Base-by-base conservation (phyloP, 495 filamentous ascomycete species). In the Chaetomidium leptoderma region DNA sequence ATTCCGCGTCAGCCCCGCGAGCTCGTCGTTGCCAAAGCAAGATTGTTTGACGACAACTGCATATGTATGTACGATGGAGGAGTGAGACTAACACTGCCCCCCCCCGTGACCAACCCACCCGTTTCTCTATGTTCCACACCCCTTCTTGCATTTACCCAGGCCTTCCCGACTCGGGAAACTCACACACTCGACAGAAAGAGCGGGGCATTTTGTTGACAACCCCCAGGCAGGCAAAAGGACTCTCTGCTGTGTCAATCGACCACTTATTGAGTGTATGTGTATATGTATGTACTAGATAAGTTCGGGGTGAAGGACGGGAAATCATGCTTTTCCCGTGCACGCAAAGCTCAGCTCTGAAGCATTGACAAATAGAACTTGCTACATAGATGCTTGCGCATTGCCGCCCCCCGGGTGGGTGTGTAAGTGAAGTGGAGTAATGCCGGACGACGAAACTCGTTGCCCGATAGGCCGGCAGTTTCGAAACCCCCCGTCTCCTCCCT, bases 381-480 rank as follows among this genome's bases (percentile, higher is more conserved):
- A n/a, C n/a, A 39, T 17, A 17, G 36, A n/a, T 8, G 16, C 16
- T 39, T 39, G 7, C 36, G 36, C 36, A 39, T 4, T 4, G 8
- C n/a, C 19, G 36, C 5, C 36, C 36, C 29, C 29, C 29, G 29
- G 29, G 29, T 30, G 8, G 29, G 29, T 16, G n/a, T 39, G n/a
- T 39, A 16, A 29, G 43, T 23, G 35, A 14, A 24, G 43, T 45
- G 43, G 24, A 17, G 16, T 19, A 4, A 36, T 36, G 3, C 33
- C 33, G n/a, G n/a, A n/a, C n/a, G n/a, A n/a, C n/a, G n/a, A n/a
- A n/a, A n/a, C 33, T 14, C 16, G n/a, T 3, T 19, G 19, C 43
- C 43, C 43, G 24, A 45, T 45, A 45, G 43, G 43, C 24, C 21
- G 24, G 43, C 23, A 16, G 43, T 45, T 45, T 45, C 43, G 24